These are phyloP conservation scores for Erucastrum elatum DNA, from an alignment of 345 rosid species.

Conservation along the genomic window DNA sequence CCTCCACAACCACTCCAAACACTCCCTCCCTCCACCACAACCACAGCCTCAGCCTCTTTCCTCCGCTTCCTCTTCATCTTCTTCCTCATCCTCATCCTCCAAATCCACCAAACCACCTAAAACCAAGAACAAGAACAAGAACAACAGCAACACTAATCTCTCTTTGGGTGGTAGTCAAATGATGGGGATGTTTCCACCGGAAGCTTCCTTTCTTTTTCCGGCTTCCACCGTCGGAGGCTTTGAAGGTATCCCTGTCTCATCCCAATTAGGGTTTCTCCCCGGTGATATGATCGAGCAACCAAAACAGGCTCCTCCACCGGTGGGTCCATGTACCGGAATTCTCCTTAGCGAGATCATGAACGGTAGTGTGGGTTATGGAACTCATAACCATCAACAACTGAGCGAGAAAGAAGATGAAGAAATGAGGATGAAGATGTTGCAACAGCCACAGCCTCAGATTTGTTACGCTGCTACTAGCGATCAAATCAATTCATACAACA, in stretches of 20 bases:
- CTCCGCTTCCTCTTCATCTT: constrained; percentile 43
- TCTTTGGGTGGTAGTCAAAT: constrained; percentile 39
- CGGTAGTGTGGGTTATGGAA: constrained; percentile 35
- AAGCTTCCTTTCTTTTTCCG: constrained; percentile 56
- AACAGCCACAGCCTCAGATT: constrained; percentile 35
- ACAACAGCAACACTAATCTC: constrained; percentile 42
- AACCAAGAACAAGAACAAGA: constrained; percentile 31
- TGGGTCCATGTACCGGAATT: constrained; percentile 61
- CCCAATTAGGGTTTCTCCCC: constrained; percentile 40
- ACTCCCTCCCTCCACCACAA: constrained; percentile 34
- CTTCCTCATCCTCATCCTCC: constrained; percentile 70
- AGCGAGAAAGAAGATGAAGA: constrained; percentile 44
- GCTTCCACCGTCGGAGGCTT: constrained; percentile 38
- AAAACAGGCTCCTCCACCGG: constrained; percentile 25
- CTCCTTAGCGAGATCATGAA: constrained; percentile 58
- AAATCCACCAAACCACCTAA: constrained; percentile 56
- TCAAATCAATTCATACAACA: constrained; percentile 32
- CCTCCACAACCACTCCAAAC: constrained; percentile 62
- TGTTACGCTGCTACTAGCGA: constrained; percentile 27
- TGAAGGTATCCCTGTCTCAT: constrained; percentile 33
- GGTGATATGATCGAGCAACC: constrained; percentile 32
- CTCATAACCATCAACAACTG: constrained; percentile 27
- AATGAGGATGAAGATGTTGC: constrained; percentile 47
- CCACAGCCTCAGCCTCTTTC: constrained; percentile 24
- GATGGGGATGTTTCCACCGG: constrained; percentile 47